These are phyloP conservation scores for Isoetes taiwanensis DNA, from an alignment of 75 land plant genomes.

Conservation along the genomic window DNA sequence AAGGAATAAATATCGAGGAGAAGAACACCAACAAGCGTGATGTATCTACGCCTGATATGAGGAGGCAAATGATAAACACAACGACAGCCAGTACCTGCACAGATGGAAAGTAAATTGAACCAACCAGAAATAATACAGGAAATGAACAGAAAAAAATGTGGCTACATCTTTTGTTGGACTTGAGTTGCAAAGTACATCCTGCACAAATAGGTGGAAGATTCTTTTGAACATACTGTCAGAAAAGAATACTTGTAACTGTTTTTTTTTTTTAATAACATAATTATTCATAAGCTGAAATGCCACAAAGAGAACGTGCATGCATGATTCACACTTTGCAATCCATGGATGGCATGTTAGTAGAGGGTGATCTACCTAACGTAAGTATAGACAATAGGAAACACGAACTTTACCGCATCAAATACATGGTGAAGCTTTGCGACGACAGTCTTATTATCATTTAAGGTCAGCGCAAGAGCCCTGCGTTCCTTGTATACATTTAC, in stretches of 20 bases:
- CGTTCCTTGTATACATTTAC: constrained; percentile 23
- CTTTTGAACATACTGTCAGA: not conserved
- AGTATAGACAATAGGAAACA: not conserved
- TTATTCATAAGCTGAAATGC: too few relatives aligned
- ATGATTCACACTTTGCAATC: not conserved
- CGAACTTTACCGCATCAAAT: constrained; percentile 16
- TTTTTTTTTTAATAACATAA: not conserved
- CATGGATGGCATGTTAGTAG: not conserved
- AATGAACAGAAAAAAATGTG: not conserved
- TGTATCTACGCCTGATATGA: constrained; percentile 29
- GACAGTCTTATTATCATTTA: constrained; percentile 34
- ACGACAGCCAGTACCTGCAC: constrained; percentile 21
- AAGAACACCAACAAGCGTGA: constrained; percentile 30
- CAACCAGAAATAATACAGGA: constrained; percentile 8
- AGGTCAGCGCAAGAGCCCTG: constrained; percentile 21
- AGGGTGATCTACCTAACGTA: not conserved
- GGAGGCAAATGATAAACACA: constrained; percentile 23
- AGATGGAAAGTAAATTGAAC: too few relatives aligned
- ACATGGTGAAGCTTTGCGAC: constrained; percentile 38
- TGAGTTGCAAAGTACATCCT: too few relatives aligned
- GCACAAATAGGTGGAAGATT: too few relatives aligned
- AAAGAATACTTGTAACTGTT: not conserved
- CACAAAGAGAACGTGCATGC: too few relatives aligned
- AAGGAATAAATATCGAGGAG: constrained; percentile 34
- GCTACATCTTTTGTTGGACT: not conserved